phyloP scores from a whole-genome alignment of 306 rosid genomes.

The Begonia masoniana region DNA sequence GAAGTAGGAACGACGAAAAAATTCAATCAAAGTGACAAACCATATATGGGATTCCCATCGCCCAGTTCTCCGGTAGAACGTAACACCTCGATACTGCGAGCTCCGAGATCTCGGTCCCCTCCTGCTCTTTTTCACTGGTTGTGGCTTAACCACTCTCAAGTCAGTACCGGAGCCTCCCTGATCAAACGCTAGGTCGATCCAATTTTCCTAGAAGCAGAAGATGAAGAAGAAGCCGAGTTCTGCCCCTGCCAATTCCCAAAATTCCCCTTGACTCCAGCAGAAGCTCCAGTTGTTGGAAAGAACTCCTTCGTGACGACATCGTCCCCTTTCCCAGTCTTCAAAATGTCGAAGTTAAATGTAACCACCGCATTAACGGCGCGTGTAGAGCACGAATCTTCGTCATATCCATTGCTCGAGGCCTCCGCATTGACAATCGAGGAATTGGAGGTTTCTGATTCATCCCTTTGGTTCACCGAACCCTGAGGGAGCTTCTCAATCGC shows the following conservation, averaged over 20 bases:
- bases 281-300: constrained; percentile 31
- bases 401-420: constrained; percentile 60
- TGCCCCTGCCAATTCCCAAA: constrained; percentile 36
- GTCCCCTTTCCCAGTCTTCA: constrained; percentile 40
- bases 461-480: constrained; percentile 63
- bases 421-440: constrained; percentile 93
- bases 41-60: constrained; percentile 99
- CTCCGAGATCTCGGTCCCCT: constrained; percentile 98
- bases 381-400: constrained; percentile 77
- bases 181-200: constrained; percentile 57
- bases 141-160: constrained; percentile 30
- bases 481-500: constrained; percentile 33
- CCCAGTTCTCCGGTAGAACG: constrained; percentile 97
- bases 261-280: constrained; percentile 16
- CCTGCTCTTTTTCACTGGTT: constrained; percentile 72
- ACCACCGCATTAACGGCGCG: constrained; percentile 45
- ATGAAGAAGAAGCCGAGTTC: constrained; percentile 32
- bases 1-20: not conserved
- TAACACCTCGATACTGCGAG: constrained; percentile 97
- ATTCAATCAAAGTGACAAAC: constrained; percentile 33
- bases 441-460: constrained; percentile 90
- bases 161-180: constrained; percentile 29
- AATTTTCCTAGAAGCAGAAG: constrained; percentile 25
- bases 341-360: constrained; percentile 74
- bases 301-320: constrained; percentile 51